Percentiles rank a stretch among this genome's conserved stretches.
phyloP scores from a whole-genome alignment of 306 rosid genomes.

The Abrus precatorius region DNA sequence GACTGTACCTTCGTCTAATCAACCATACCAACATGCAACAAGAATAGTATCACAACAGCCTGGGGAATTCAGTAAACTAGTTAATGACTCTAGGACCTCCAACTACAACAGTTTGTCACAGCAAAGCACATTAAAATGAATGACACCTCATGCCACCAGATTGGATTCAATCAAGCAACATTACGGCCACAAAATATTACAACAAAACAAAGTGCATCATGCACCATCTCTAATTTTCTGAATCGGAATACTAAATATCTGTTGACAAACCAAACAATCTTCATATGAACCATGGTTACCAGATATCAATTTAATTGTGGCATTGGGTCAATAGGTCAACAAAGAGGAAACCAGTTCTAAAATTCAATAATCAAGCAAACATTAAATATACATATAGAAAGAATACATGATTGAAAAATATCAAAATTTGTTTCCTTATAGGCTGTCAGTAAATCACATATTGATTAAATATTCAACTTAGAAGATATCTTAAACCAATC shows the following conservation, averaged over 20 bases:
- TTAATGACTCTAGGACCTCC: slow-evolving; percentile 21
- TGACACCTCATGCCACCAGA: slow-evolving; percentile 17
- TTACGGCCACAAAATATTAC: slow-evolving; percentile 5
- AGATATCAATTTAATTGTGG: slow-evolving; percentile 23
- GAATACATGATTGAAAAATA: slow-evolving; percentile 9
- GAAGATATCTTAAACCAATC: slow-evolving; percentile 1
- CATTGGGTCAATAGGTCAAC: neutral
- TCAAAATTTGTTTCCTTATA: neutral
- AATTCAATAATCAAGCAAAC: slow-evolving; percentile 3
- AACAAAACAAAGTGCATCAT: slow-evolving; percentile 11
- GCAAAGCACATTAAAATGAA: slow-evolving; percentile 13
- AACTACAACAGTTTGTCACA: slow-evolving; percentile 10
- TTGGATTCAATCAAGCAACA: slow-evolving; percentile 2
- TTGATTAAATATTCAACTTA: neutral
- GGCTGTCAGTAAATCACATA: neutral
- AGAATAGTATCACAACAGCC: neutral
- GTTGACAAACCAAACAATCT: slow-evolving; percentile 15
- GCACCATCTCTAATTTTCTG: slow-evolving; percentile 4
- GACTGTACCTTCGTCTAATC: neutral
- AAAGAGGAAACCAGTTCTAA: neutral
- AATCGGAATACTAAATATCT: slow-evolving; percentile 1
- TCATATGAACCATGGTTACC: slow-evolving; percentile 4
- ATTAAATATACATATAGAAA: slow-evolving; percentile 11
- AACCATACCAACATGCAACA: slow-evolving; percentile 20
- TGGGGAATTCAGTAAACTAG: slow-evolving; percentile 8